These are phyloP conservation scores for Daedalea quercina DNA, from an alignment of 768 basidiomycete species.

Conservation along the genomic window DNA sequence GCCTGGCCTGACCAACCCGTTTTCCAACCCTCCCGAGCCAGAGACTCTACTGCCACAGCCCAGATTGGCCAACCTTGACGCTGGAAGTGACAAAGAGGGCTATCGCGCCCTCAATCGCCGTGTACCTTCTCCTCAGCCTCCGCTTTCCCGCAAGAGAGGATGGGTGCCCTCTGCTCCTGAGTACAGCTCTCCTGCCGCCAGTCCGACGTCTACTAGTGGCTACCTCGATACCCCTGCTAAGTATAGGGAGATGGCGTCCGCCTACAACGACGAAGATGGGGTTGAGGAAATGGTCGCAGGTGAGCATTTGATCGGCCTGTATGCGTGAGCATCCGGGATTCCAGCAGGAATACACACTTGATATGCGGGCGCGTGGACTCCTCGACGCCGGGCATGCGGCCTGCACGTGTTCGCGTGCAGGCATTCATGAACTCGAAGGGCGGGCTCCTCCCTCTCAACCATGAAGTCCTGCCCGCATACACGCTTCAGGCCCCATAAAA, in stretches of 20 bases:
- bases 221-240: conserved; percentile 67
- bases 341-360: not conserved
- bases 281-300: conserved; percentile 41
- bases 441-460: conserved; percentile 18
- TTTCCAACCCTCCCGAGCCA: conserved; percentile 26
- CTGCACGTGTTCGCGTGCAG: conserved; percentile 4
- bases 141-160: conserved; percentile 54
- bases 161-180: conserved; percentile 65
- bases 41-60: conserved; percentile 11
- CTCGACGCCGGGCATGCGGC: conserved; percentile 1
- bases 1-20: conserved; percentile 64
- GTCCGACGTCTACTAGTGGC: conserved; percentile 48
- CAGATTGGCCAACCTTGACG: conserved; percentile 16
- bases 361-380: not conserved
- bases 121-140: conserved; percentile 32
- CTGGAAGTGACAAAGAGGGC: conserved; percentile 21
- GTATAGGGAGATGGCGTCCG: conserved; percentile 36
- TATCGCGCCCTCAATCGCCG: conserved; percentile 11
- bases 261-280: conserved; percentile 28
- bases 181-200: conserved; percentile 45
- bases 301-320: conserved; percentile 19
- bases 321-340: not conserved
- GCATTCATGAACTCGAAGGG: not conserved
- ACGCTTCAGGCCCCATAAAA: not conserved
- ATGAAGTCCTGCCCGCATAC: conserved; percentile 27